Evolutionary conservation across 805 yeast species (phyloP).

Genomic region (Allodekkera sacchari): DNA sequence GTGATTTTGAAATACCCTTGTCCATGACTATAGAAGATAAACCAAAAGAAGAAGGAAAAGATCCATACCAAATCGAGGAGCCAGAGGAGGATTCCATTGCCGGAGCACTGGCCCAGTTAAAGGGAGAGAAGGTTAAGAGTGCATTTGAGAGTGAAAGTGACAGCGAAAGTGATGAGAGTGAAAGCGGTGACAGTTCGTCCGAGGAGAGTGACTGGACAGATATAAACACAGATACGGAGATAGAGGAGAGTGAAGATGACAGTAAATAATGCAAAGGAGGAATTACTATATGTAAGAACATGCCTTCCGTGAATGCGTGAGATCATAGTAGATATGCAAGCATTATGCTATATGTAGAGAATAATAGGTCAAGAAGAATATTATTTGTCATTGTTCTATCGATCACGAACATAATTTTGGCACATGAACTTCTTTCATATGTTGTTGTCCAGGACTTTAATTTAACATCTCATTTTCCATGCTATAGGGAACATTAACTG

Average conservation of each 20-base stretch:
- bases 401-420: no score
- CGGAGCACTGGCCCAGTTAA: constrained; percentile 62
- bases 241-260: constrained; percentile 31
- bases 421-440: no score
- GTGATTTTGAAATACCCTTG: constrained; percentile 67
- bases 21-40: constrained; percentile 61
- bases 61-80: constrained; percentile 52
- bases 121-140: constrained; percentile 51
- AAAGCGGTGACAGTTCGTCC: constrained; percentile 15
- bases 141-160: constrained; percentile 30
- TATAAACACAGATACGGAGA: constrained; percentile 58
- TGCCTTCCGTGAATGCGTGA: no score
- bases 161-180: constrained; percentile 31
- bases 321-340: no score
- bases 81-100: constrained; percentile 72
- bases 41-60: constrained; percentile 26
- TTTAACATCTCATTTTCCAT: no score
- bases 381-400: no score
- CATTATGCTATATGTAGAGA: no score
- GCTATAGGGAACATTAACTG: no score
- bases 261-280: background rate
- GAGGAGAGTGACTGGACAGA: constrained; percentile 34
- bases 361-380: no score
- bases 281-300: no score
- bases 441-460: no score